Evolutionary conservation across 2,329 filamentous ascomycete species (phyloP), one percentile per base, ranked within the genome.

Genomic region (Paecilomyces fulvus): DNA sequence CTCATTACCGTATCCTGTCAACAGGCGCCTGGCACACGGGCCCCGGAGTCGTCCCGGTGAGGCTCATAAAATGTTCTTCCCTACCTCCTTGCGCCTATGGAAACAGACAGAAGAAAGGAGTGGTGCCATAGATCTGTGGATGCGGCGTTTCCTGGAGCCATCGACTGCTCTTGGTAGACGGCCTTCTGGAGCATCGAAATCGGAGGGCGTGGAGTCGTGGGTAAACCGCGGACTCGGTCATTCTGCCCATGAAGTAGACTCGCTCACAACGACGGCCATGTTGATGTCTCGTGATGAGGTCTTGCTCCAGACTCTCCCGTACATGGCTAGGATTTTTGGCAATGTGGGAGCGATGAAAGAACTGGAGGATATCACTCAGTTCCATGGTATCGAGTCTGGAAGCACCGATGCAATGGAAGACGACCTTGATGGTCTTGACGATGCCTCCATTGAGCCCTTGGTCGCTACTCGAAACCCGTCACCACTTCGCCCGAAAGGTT

Each of bases 51-150:
- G 55, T 58, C 65, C 54, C 54, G 70, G 79, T 58, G 89, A 91
- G 65, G 82, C 88, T 0, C 87, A 86, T 74, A 92, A 89, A 67
- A 96, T 99, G 89, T 95, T 92, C 63, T 99, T 94, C 66, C 94
- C 94, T 0, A 85, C 85, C 0, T 90, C 88, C 55, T 76, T 95
- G 48, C 90, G 90, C 63, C 73, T 96, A 10, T 96, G 92, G 90
- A 82, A 87, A 58, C 82, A 85, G 55, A 87, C 84, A 60, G 92
- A 97, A 68, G 92, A 96, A 68, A 80, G 92, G 5, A 87, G 90
- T 59, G 85, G 83, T 0, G 70, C 90, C 1, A 75, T 95, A 57
- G 53, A 70, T 60, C 58, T 67, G 48, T 79, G 68, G 73, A 67
- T 61, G 69, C 73, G 56, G 59, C 73, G 60, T 55, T 69, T 61